A percentile compares a stretch with the other conserved stretches of the same genome.
Conservation (phyloP, 768 basidiomycete species). For the Suillus subalutaceus region DNA sequence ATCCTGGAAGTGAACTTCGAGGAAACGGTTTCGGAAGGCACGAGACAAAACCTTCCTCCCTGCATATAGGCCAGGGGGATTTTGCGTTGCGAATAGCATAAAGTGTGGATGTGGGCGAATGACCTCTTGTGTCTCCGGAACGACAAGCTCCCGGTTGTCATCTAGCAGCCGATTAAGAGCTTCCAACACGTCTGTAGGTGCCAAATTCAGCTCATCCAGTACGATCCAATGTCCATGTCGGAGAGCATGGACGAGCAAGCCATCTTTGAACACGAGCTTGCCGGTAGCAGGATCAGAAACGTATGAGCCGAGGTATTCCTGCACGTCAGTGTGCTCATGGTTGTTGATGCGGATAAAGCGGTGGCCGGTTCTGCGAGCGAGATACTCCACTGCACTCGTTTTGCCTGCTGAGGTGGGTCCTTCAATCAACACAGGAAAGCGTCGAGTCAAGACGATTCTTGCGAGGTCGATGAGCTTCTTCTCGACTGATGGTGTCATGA, state of each 20-base stretch:
- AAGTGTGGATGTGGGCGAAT: conserved; percentile 93
- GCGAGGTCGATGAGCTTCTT: conserved; percentile 94
- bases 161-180: conserved; percentile 95
- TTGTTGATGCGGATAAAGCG: conserved; percentile 98
- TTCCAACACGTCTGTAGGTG: conserved; percentile 97
- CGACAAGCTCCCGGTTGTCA: conserved; percentile 94
- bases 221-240: conserved; percentile 97
- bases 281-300: conserved; percentile 91
- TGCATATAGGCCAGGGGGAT: conserved; percentile 94
- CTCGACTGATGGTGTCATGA: conserved; percentile 95
- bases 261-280: conserved; percentile 94
- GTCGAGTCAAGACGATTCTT: conserved; percentile 82
- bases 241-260: conserved; percentile 89
- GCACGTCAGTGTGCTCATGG: conserved; percentile 99
- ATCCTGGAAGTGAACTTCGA: conserved; percentile 97
- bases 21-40: conserved; percentile 95
- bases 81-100: conserved; percentile 98
- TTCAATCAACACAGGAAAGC: conserved; percentile 95
- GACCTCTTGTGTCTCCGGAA: conserved; percentile 96
- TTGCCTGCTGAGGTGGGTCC: conserved; percentile 98
- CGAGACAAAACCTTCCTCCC: conserved; percentile 94
- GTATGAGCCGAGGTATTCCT: conserved; percentile 97
- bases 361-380: conserved; percentile 92
- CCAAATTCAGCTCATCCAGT: conserved; percentile 95
- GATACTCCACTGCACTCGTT: conserved; percentile 95